Conservation (phyloP, 257 asterid species). For the Solanum gandarillasii region DNA sequence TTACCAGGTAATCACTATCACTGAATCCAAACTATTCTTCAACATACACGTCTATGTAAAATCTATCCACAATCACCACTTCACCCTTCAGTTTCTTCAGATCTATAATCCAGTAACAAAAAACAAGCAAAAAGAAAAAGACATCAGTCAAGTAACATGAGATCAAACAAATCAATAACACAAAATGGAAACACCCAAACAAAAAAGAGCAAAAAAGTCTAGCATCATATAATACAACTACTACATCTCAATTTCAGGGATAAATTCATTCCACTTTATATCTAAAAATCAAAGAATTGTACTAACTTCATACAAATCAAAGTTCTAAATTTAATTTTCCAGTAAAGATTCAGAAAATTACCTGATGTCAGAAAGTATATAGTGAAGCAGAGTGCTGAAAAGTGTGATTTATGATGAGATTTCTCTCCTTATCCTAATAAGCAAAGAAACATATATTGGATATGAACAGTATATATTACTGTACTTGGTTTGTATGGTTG, state of each 20-base stretch:
- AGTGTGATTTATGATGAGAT: background rate
- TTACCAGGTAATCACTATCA: slow-evolving; percentile 33
- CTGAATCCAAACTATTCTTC: slow-evolving; percentile 16
- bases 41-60: slow-evolving; percentile 32
- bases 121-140: background rate
- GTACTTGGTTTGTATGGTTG: background rate
- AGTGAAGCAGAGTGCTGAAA: background rate
- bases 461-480: background rate
- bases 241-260: background rate
- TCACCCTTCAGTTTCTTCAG: slow-evolving; percentile 52
- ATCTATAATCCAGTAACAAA: slow-evolving; percentile 36
- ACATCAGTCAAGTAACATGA: background rate
- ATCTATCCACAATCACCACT: slow-evolving; percentile 20
- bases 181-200: background rate
- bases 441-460: background rate
- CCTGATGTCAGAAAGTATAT: background rate
- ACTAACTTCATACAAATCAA: background rate
- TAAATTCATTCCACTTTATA: background rate
- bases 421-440: background rate
- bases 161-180: background rate
- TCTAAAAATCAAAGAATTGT: background rate
- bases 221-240: background rate
- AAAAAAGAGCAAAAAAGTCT: background rate
- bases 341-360: background rate
- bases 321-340: background rate